Base-by-base conservation (phyloP, 306 rosid genomes). In the Quillaja saponaria region DNA sequence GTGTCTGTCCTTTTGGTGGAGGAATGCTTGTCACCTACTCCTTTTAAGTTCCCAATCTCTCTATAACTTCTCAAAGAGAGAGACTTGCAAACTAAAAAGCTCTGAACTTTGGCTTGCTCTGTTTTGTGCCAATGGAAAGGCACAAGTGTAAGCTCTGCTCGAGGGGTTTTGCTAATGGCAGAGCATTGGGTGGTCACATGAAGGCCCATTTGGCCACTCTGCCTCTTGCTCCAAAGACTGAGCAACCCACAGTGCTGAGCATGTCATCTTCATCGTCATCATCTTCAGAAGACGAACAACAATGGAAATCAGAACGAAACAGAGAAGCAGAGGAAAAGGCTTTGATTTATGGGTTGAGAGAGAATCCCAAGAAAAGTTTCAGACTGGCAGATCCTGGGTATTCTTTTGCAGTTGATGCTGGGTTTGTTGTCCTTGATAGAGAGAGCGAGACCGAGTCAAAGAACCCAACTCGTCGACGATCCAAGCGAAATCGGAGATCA, bases 21-120 rank as follows among this genome's bases (percentile, higher is more conserved):
- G 82, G 96, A 87, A 91, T 91, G 91, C 91, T 91, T 82, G 96
- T 80, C 80, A 88, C 90, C 96, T 84, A 91, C 95, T 87, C 85
- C 87, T 85, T 74, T 78, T 52, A 80, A 61, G 80, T 69, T 80
- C 77, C 83, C 82, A 72, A 73, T 73, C 73, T 66, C 66, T 49
- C 66, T 35, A 16, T 39, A 76, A 66, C 70, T 76, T 63, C 71
- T 47, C 74, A 38, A 66, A 61, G 19, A 56, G 45, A 60, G 67
- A 41, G 41, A 41, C 10, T 10, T 37, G 15, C 37, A 59, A 35
- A 50, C 37, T 47, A 52, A 44, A 34, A 38, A 68, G 64, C 45
- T 61, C 55, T 55, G 62, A 68, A 63, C 76, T 61, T 68, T 12
- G 13, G 6, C 44, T 49, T 49, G 67, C 63, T 44, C 58, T 25